Percentiles rank a stretch among this genome's conserved stretches.
Evolutionary conservation across 768 basidiomycete genomes (phyloP).

Genomic region (Melanogaster broomeanus): DNA sequence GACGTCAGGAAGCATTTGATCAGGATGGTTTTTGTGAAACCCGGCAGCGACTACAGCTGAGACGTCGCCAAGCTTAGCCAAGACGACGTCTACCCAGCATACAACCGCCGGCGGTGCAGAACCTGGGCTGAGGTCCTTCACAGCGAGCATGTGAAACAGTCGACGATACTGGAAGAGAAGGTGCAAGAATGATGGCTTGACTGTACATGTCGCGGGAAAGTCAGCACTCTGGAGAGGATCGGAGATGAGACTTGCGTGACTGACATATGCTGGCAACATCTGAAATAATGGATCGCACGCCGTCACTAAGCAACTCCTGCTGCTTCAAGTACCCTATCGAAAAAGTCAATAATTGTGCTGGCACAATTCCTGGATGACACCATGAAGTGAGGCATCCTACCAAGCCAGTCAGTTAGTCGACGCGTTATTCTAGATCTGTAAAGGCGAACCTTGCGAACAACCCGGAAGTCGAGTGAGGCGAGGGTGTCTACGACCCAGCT

Average conservation of each 20-base stretch:
- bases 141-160: slow-evolving; percentile 47
- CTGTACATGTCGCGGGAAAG: slow-evolving; percentile 20
- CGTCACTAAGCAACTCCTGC: slow-evolving; percentile 1
- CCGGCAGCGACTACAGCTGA: slow-evolving; percentile 33
- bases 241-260: background rate
- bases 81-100: slow-evolving; percentile 66
- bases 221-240: slow-evolving; percentile 4
- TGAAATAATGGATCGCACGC: slow-evolving; percentile 7
- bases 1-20: slow-evolving; percentile 24
- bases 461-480: slow-evolving; percentile 28
- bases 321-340: slow-evolving; percentile 26
- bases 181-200: slow-evolving; percentile 31
- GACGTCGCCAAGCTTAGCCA: slow-evolving; percentile 52
- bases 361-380: slow-evolving; percentile 37
- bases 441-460: slow-evolving; percentile 28
- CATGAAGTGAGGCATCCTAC: slow-evolving; percentile 37
- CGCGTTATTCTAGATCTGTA: background rate
- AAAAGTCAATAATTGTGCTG: slow-evolving; percentile 30
- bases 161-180: slow-evolving; percentile 55
- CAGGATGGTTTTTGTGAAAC: slow-evolving; percentile 8
- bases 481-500: slow-evolving; percentile 25
- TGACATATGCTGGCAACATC: slow-evolving; percentile 21
- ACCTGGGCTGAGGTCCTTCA: slow-evolving; percentile 26
- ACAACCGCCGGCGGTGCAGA: slow-evolving; percentile 38
- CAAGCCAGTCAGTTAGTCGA: background rate